phyloP scores from a whole-genome alignment of 352 stramenopile genomes.

The Globisporangium orthogonon region DNA sequence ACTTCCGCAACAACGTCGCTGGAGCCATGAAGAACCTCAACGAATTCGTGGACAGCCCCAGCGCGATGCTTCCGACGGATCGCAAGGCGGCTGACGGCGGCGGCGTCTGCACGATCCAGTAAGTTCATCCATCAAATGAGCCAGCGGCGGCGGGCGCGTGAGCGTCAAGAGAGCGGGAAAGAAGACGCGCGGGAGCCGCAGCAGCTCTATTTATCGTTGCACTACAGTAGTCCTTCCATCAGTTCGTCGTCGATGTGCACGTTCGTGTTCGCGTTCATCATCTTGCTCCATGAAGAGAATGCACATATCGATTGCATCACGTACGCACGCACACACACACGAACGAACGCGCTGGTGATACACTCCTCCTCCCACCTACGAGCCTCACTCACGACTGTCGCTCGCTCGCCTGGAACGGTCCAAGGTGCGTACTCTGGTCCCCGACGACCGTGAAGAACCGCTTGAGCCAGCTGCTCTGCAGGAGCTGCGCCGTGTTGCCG shows the following conservation, averaged over 20 bases:
- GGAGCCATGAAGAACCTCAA: conserved; percentile 78
- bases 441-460: conserved; percentile 4
- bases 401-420: not conserved
- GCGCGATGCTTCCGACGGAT: not conserved
- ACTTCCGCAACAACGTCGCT: conserved; percentile 76
- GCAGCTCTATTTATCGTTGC: not conserved
- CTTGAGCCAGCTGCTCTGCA: conserved; percentile 3
- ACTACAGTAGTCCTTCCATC: not conserved
- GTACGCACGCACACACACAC: not conserved
- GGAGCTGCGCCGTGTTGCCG: conserved; percentile 5
- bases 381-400: not conserved
- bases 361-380: not conserved
- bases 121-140: not conserved
- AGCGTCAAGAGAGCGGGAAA: too few species aligned
- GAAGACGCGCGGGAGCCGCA: too few species aligned
- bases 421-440: conserved; percentile 2
- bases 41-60: conserved; percentile 39
- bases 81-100: not conserved
- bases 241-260: too few species aligned
- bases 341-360: too few species aligned
- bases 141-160: too few species aligned
- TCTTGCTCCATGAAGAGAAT: not conserved
- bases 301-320: not conserved
- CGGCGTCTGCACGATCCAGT: conserved; percentile 8
- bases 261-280: not conserved